Base-by-base conservation (phyloP, 345 rosid genomes). In the Murraya koenigii region DNA sequence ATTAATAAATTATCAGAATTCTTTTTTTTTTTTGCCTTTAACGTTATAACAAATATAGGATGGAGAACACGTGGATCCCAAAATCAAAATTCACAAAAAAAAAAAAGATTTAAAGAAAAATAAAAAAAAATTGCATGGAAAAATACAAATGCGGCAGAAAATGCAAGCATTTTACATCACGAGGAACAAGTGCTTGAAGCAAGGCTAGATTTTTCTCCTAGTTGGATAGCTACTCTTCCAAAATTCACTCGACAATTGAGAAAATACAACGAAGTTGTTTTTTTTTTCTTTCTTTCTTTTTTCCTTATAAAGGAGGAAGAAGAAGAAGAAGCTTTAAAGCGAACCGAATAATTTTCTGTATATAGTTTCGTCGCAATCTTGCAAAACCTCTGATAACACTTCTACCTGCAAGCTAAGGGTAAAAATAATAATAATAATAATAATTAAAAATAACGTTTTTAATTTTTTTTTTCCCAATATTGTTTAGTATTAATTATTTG, bases 261-360 rank as follows among this genome's bases (percentile, higher is more conserved):
- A 17, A 73, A 59, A 59, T 8, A 60, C 56, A 22, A 28, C 2
- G 4, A 59, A 74, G 38, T 8, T 9, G 52, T 6, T 14, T 13
- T 20, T 35, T n/a, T 59, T 14, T 9, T 3, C 3, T 39, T 41
- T 41, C 47, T 39, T 74, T 39, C 9, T 22, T 19, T 64, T 80
- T 70, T 35, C 66, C 55, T 86, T 76, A 8, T 66, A 32, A 32
- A 68, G 65, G 83, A 78, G 64, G 83, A 79, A 77, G 84, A 36
- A 79, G 83, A 79, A 77, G 84, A 36, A 79, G 79, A 84, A 62
- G 23, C 87, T 69, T 84, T 39, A 63, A 86, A 88, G 89, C 87
- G 76, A 44, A 83, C 77, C 35, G 56, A 41, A 41, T 47, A 44
- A 55, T 60, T 59, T 7, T 73, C 81, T 30, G 64, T 7, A 15